A percentile compares a stretch with the other conserved stretches of the same genome.
These are phyloP conservation scores for Rhodotorula taiwanensis DNA, from an alignment of 768 basidiomycete species.

Conservation along the genomic window DNA sequence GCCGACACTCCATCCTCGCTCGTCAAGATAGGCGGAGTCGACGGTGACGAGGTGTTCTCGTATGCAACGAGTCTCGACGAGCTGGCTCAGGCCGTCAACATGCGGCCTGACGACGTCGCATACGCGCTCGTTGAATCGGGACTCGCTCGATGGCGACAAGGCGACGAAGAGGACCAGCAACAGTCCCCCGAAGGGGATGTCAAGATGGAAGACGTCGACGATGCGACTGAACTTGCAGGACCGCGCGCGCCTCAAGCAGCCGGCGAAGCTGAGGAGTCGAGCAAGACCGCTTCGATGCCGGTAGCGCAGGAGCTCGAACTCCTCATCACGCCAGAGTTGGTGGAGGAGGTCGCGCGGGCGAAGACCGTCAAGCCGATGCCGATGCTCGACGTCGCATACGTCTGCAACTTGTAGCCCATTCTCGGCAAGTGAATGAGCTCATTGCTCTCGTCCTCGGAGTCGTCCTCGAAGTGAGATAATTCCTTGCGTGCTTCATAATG, in stretches of 20 bases:
- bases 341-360: slow-evolving; percentile 52
- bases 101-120: slow-evolving; percentile 76
- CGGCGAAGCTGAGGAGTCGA: slow-evolving; percentile 39
- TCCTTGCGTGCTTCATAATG: no score
- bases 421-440: not conserved
- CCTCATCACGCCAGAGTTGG: slow-evolving; percentile 59
- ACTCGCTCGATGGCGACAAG: slow-evolving; percentile 49
- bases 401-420: not conserved
- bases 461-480: no score
- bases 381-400: slow-evolving; percentile 29
- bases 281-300: slow-evolving; percentile 4
- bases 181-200: not conserved
- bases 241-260: not conserved
- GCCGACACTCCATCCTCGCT: not conserved
- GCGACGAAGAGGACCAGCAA: not conserved
- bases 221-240: not conserved
- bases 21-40: not conserved
- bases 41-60: slow-evolving; percentile 8
- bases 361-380: slow-evolving; percentile 9
- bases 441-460: no score
- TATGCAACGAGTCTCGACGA: slow-evolving; percentile 56
- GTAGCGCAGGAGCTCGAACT: slow-evolving; percentile 48
- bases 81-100: slow-evolving; percentile 69
- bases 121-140: slow-evolving; percentile 85
- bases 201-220: slow-evolving; percentile 6